Conservation (phyloP, 2,329 filamentous ascomycete genomes). For the Cordyceps tenuipes region DNA sequence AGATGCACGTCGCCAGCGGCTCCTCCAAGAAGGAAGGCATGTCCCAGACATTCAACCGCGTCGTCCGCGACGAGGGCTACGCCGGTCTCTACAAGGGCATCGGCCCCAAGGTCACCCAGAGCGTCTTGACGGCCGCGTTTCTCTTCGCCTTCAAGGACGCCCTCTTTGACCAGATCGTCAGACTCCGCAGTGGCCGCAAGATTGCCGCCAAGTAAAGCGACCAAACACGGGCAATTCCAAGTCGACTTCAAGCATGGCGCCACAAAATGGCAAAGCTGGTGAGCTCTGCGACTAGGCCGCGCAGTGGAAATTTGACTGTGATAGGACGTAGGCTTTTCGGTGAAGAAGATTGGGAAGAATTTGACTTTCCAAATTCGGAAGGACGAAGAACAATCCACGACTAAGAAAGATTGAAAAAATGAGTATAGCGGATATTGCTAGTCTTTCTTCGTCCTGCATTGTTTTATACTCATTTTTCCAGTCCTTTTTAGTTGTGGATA, state of each 20-base stretch:
- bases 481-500: too few relatives aligned
- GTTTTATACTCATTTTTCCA: too few relatives aligned
- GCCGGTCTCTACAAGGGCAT: conserved; percentile 90
- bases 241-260: neutral
- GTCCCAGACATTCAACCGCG: conserved; percentile 65
- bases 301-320: neutral
- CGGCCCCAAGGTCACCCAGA: conserved; percentile 92
- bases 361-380: too few relatives aligned
- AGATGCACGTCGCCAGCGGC: conserved; percentile 83
- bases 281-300: neutral
- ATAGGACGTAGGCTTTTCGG: neutral
- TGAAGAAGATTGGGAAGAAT: too few relatives aligned
- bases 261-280: neutral
- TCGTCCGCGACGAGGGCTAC: conserved; percentile 86
- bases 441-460: too few relatives aligned
- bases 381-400: too few relatives aligned
- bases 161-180: conserved; percentile 74
- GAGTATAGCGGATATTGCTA: too few relatives aligned
- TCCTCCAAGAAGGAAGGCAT: conserved; percentile 71
- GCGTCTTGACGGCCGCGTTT: conserved; percentile 90
- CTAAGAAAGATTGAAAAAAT: too few relatives aligned
- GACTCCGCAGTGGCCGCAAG: conserved; percentile 46
- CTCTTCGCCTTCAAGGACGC: conserved; percentile 98
- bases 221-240: neutral
- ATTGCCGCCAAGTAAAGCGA: conserved; percentile 23